These are phyloP conservation scores for Eutrema salsugineum DNA, from an alignment of 441 rosid species.

Conservation along the genomic window DNA sequence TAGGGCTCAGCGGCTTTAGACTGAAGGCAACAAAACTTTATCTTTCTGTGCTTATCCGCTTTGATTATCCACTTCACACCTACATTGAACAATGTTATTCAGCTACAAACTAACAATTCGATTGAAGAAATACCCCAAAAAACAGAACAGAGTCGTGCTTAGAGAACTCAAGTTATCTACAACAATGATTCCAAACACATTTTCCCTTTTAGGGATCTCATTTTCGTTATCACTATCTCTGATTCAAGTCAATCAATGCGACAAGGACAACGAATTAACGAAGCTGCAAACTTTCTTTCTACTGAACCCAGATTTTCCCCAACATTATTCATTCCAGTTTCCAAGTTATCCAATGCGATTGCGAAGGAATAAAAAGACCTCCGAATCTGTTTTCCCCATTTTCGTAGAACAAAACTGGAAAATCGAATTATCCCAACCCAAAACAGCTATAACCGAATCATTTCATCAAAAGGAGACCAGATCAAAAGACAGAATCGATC, in stretches of 20 bases:
- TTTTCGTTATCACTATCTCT: neutral
- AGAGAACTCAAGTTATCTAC: neutral
- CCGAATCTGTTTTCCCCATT: neutral
- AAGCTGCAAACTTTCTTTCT: neutral
- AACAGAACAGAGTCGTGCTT: neutral
- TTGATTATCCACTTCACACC: slow-evolving; percentile 91
- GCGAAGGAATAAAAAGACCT: neutral
- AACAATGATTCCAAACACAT: neutral
- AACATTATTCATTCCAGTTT: neutral
- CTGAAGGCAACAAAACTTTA: slow-evolving; percentile 89
- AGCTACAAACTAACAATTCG: neutral
- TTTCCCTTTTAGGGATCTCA: neutral
- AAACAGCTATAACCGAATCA: neutral
- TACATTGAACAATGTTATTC: slow-evolving; percentile 20
- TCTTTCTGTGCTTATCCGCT: slow-evolving; percentile 77
- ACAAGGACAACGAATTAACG: neutral
- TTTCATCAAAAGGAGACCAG: neutral
- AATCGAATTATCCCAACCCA: neutral
- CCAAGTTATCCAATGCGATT: neutral
- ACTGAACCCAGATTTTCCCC: neutral
- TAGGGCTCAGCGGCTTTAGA: slow-evolving; percentile 88
- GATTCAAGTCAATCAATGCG: neutral
- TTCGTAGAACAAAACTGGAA: neutral
- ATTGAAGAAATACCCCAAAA: neutral
- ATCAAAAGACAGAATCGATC: neutral